Base-by-base conservation (phyloP, 805 yeast species). In the Yamadazyma akitaensis region DNA sequence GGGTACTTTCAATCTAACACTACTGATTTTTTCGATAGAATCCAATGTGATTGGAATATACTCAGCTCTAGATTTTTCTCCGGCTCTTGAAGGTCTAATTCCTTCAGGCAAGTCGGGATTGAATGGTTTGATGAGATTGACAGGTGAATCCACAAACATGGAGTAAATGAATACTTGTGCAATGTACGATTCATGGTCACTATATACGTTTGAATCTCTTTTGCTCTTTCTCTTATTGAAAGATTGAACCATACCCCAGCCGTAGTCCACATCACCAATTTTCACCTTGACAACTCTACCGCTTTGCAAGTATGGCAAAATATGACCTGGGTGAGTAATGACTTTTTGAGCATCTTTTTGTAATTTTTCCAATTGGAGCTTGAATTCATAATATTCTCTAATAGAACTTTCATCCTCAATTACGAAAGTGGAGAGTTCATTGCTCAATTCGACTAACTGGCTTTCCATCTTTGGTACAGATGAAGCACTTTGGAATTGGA, bases 191-290 rank as follows among this genome's bases (percentile, higher is more conserved):
- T 94, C 96, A 63, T 92, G 97, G 55, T 91, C 97, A 14, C 84
- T 75, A 62, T 70, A 88, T 46, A 79, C 81, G 10, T 76, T 57
- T 18, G 80, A 78, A 53, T 78, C 75, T 60, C 85, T 76, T 58
- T 81, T 85, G 58, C 72, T 79, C 40, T 68, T 66, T 62, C 98
- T 77, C 65, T 89, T 91, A 36, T 79, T 73, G 56, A 84, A 87
- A 40, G 82, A 80, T 10, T 87, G 81, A 11, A 91, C 94, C 61
- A 88, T 85, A 48, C 92, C 97, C 99, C 99, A 94, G n/a, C 97
- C 97, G 62, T 90, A 95, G 50, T 89, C 86, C 40, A 77, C 65
- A 6, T 69, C 71, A 14, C 76, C 77, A 42, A 91, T 74, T 45
- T 75, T 75, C 11, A 91, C 80, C 55, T 82, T 81, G 30, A 91